Conservation (phyloP, 169 alveolate genomes). For the Babesia bigemina region DNA sequence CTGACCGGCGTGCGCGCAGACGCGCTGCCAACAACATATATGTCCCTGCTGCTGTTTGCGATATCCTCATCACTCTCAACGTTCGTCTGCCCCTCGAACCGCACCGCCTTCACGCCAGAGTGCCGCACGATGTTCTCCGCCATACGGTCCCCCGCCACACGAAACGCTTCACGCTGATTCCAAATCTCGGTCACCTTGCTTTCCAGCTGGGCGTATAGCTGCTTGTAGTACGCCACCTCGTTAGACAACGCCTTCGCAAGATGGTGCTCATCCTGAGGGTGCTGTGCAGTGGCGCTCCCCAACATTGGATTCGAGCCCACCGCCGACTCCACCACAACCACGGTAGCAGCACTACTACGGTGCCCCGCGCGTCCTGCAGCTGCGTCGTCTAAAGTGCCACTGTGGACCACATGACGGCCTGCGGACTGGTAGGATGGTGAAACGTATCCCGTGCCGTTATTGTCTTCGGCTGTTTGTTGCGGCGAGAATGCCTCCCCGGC, state of each 20-base stretch:
- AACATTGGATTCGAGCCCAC: background rate
- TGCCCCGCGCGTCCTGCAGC: background rate
- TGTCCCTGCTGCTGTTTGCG: background rate
- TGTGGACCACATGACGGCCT: too few species aligned
- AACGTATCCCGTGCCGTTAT: too few species aligned
- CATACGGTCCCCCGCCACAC: conserved; percentile 21
- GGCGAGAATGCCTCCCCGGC: background rate
- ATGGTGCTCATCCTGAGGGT: background rate
- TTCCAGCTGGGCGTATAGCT: conserved; percentile 15
- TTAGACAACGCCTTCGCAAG: conserved; percentile 1
- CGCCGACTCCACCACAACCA: background rate
- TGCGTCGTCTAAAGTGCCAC: background rate
- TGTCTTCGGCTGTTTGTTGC: too few species aligned
- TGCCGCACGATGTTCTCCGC: conserved; percentile 8
- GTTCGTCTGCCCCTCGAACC: background rate
- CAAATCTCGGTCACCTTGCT: conserved; percentile 13
- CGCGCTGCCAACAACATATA: background rate
- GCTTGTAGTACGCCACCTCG: conserved; percentile 29
- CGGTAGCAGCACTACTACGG: too few species aligned
- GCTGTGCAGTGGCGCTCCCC: background rate
- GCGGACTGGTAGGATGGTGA: background rate
- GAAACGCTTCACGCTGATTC: conserved; percentile 25
- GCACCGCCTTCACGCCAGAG: conserved; percentile 11
- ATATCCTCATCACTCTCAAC: background rate
- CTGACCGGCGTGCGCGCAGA: background rate